phyloP scores from a whole-genome alignment of 352 stramenopile species.

The Globisporangium carolinianum region DNA sequence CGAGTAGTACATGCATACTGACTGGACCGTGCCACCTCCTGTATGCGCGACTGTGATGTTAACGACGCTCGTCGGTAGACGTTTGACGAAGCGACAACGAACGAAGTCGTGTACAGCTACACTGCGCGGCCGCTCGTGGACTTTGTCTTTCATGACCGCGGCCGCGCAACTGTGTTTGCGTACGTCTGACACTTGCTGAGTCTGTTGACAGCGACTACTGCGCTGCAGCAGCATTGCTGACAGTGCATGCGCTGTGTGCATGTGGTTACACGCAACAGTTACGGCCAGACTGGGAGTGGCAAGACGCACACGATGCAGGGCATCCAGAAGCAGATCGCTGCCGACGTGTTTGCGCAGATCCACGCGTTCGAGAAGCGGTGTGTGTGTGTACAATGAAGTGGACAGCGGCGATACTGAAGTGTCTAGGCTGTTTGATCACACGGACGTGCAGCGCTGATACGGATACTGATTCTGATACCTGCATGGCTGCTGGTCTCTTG shows the following conservation, averaged over 20 bases:
- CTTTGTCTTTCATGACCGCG: conserved; percentile 90
- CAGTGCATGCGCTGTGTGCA: not conserved
- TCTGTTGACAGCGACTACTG: not conserved
- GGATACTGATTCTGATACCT: not conserved
- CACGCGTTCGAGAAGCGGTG: conserved; percentile 44
- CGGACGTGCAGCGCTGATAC: not conserved
- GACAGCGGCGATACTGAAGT: no score
- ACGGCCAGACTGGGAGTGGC: conserved; percentile 91
- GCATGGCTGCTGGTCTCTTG: conserved; percentile 1
- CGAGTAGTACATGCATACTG: no score
- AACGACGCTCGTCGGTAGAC: conserved; percentile 35
- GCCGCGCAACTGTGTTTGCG: conserved; percentile 94
- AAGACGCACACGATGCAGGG: conserved; percentile 94
- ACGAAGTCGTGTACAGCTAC: conserved; percentile 92
- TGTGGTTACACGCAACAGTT: conserved; percentile 16
- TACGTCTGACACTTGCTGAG: conserved; percentile 34
- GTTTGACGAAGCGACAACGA: conserved; percentile 92
- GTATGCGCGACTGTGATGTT: conserved; percentile 6
- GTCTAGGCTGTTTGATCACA: not conserved
- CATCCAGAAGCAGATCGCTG: conserved; percentile 72
- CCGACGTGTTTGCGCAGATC: conserved; percentile 67
- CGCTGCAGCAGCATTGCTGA: not conserved
- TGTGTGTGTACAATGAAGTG: not conserved
- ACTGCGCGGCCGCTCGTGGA: conserved; percentile 91
- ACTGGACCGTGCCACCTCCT: no score